A percentile compares a stretch with the other conserved stretches of the same genome.
Evolutionary conservation across 495 filamentous ascomycete genomes (phyloP).

Genomic region (Eremomyces bilateralis): DNA sequence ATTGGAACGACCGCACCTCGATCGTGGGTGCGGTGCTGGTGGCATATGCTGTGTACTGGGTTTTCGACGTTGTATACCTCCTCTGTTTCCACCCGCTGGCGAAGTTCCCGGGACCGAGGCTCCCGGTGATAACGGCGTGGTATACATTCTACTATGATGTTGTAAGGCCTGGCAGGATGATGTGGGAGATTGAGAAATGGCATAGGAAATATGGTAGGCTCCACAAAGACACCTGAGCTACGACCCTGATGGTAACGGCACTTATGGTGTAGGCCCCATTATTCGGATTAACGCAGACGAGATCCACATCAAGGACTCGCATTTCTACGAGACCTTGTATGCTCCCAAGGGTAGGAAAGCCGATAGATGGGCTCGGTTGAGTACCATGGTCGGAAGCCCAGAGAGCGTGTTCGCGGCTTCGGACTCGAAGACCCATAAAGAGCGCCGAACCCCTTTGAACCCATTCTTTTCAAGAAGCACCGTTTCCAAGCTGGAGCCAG

Average conservation of each 20-base stretch:
- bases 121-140: constrained; percentile 6
- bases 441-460: constrained; percentile 4
- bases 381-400: no score
- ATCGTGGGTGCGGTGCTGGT: no score
- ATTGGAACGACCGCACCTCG: no score
- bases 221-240: no score
- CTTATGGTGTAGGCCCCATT: constrained; percentile 20
- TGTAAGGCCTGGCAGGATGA: constrained; percentile 21
- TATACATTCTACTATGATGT: constrained; percentile 23
- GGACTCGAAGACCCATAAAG: constrained; percentile 4
- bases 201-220: constrained; percentile 25
- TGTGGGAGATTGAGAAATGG: constrained; percentile 22
- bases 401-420: constrained; percentile 4
- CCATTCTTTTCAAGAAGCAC: constrained; percentile 8
- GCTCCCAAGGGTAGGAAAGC: not conserved
- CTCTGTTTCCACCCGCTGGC: constrained; percentile 10
- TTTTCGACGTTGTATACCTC: no score
- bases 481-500: constrained; percentile 1
- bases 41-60: no score
- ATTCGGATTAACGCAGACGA: constrained; percentile 14
- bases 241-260: no score
- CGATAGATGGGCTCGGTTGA: constrained; percentile 1
- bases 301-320: constrained; percentile 14
- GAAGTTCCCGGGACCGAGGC: constrained; percentile 13
- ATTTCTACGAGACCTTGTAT: constrained; percentile 12